These are phyloP conservation scores for Spatholobus suberectus DNA, from an alignment of 306 rosid genomes.

Conservation along the genomic window DNA sequence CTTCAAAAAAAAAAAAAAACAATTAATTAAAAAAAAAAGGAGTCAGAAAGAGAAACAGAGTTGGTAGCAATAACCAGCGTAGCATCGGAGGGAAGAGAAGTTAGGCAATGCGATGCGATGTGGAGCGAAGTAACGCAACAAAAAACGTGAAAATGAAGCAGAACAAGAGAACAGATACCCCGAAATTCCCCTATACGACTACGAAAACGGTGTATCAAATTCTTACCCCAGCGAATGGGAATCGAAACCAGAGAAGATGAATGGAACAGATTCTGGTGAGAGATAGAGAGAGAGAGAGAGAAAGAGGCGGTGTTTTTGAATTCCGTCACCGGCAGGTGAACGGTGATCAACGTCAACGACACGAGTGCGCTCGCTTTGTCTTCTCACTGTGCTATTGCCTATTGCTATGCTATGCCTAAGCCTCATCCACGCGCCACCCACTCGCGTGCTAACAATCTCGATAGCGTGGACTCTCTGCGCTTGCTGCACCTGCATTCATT, in stretches of 20 bases:
- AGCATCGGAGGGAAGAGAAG: background rate
- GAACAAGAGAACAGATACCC: background rate
- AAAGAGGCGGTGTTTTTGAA: constrained; percentile 53
- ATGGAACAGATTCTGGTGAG: constrained; percentile 33
- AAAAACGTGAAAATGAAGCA: constrained; percentile 22
- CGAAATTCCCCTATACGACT: constrained; percentile 5
- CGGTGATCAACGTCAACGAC: constrained; percentile 50
- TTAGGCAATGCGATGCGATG: constrained; percentile 4
- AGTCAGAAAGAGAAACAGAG: background rate
- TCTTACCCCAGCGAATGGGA: constrained; percentile 55
- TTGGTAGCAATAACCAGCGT: constrained; percentile 13
- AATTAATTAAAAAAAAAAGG: background rate
- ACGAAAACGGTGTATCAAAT: constrained; percentile 34
- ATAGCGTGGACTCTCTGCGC: background rate
- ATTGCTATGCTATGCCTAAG: background rate
- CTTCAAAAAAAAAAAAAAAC: background rate
- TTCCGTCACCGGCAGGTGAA: constrained; percentile 64
- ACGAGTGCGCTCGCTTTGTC: constrained; percentile 50
- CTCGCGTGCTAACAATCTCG: background rate
- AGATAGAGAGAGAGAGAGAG: constrained; percentile 45
- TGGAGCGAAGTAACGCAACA: background rate
- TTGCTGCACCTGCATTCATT: background rate
- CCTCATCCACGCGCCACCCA: background rate
- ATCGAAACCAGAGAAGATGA: constrained; percentile 42
- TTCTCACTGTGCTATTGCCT: constrained; percentile 19